Percentiles rank a stretch among this genome's conserved stretches.
These are phyloP conservation scores for Pythium plurisporium DNA, from an alignment of 352 stramenopile genomes.

Conservation along the genomic window DNA sequence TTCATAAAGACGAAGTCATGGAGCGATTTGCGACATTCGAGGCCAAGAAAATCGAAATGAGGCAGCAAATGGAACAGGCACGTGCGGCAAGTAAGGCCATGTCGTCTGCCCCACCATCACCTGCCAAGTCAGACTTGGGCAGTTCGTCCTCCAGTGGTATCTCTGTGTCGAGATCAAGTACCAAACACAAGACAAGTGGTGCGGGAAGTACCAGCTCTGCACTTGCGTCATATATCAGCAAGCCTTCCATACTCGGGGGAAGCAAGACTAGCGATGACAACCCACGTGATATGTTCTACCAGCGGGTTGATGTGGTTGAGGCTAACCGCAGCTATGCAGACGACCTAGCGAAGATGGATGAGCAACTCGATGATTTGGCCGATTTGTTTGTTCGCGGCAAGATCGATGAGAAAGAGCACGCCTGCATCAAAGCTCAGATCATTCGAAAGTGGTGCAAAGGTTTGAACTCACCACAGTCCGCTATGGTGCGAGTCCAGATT, in stretches of 20 bases:
- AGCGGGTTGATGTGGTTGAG: conserved; percentile 66
- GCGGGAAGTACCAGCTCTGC: conserved; percentile 13
- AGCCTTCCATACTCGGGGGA: conserved; percentile 37
- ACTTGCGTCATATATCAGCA: conserved; percentile 67
- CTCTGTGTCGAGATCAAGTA: conserved; percentile 10
- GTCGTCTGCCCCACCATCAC: conserved; percentile 41
- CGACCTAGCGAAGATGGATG: conserved; percentile 75
- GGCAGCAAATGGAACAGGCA: conserved; percentile 67
- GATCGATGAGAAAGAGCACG: conserved; percentile 83
- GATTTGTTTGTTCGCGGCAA: conserved; percentile 71
- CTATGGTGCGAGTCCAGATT: conserved; percentile 62
- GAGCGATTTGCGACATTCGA: conserved; percentile 72
- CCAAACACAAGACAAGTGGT: conserved; percentile 17
- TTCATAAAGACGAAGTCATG: conserved; percentile 84
- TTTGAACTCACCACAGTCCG: conserved; percentile 73
- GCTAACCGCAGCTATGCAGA: conserved; percentile 60
- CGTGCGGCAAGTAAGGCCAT: conserved; percentile 15
- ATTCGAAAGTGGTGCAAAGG: conserved; percentile 79
- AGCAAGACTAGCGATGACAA: conserved; percentile 26
- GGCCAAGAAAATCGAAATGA: conserved; percentile 84
- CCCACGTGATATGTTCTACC: conserved; percentile 45
- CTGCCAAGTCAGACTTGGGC: conserved; percentile 42
- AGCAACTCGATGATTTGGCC: conserved; percentile 66
- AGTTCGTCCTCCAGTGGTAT: conserved; percentile 36
- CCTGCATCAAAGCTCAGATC: conserved; percentile 80